Evolutionary conservation across 2,329 filamentous ascomycete genomes (phyloP).

Genomic region (Golovinomyces cichoracearum): DNA sequence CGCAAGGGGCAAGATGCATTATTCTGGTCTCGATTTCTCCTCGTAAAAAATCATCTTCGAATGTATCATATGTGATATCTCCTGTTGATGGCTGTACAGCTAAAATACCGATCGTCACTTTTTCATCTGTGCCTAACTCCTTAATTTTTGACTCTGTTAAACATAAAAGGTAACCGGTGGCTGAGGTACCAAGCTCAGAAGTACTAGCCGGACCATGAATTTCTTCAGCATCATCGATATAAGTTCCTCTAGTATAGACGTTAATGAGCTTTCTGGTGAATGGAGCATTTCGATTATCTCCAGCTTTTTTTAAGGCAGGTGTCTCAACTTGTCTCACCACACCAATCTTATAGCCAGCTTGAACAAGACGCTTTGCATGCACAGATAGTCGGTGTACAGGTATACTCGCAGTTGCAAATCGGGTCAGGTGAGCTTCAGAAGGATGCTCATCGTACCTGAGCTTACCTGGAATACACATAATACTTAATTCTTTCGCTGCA

Average conservation of each 20-base stretch:
- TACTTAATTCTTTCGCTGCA: constrained; percentile 72
- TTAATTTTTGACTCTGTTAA: constrained; percentile 67
- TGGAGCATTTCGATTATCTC: constrained; percentile 77
- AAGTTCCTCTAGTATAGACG: constrained; percentile 92
- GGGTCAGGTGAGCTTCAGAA: constrained; percentile 73
- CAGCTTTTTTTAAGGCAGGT: constrained; percentile 78
- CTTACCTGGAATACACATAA: constrained; percentile 92
- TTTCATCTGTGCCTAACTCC: constrained; percentile 59
- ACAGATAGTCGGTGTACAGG: constrained; percentile 77
- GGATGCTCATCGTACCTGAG: constrained; percentile 80
- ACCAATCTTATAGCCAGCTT: constrained; percentile 84
- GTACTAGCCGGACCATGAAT: constrained; percentile 30
- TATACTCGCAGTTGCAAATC: constrained; percentile 87
- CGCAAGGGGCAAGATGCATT: constrained; percentile 82
- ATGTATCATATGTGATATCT: constrained; percentile 84
- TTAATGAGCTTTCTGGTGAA: constrained; percentile 87
- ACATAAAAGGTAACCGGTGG: constrained; percentile 73
- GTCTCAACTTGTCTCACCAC: constrained; percentile 89
- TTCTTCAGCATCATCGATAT: constrained; percentile 77
- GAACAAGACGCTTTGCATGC: constrained; percentile 76
- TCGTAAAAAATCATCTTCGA: constrained; percentile 94
- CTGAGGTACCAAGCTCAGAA: constrained; percentile 30
- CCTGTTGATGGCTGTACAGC: constrained; percentile 90
- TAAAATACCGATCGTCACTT: constrained; percentile 70
- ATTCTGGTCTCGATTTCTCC: constrained; percentile 89